Percentiles rank a stretch among this genome's conserved stretches.
These are phyloP conservation scores for Acrodontium crateriforme DNA, from an alignment of 2,329 filamentous ascomycete species.

Conservation along the genomic window DNA sequence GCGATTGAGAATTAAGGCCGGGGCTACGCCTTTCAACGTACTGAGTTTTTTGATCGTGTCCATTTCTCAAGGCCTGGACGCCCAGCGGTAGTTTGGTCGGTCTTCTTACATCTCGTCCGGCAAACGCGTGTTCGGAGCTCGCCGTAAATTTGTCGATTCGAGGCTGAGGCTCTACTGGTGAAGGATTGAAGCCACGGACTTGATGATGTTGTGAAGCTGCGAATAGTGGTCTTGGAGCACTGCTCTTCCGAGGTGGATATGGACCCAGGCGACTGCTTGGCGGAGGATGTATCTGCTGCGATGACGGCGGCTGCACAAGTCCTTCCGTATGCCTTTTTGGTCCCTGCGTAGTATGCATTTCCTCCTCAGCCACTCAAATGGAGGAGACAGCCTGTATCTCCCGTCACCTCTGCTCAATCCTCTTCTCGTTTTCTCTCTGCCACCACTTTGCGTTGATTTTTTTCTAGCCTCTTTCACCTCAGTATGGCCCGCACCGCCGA, in stretches of 20 bases:
- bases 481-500: too few relatives aligned
- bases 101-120: conserved; percentile 14
- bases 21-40: conserved; percentile 7
- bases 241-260: conserved; percentile 27
- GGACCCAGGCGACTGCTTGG: too few relatives aligned
- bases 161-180: conserved; percentile 15
- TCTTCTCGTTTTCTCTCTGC: too few relatives aligned
- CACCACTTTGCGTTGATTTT: too few relatives aligned
- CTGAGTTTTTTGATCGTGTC: conserved; percentile 8
- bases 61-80: conserved; percentile 10
- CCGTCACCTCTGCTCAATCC: too few relatives aligned
- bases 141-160: conserved; percentile 17
- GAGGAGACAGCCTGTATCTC: too few relatives aligned
- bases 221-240: conserved; percentile 17
- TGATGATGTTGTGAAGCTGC: conserved; percentile 12
- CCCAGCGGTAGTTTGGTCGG: conserved; percentile 17
- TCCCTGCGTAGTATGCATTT: too few relatives aligned
- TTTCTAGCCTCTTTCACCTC: too few relatives aligned
- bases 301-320: too few relatives aligned
- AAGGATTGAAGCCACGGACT: conserved; percentile 19
- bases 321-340: too few relatives aligned
- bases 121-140: conserved; percentile 23
- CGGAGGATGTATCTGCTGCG: too few relatives aligned
- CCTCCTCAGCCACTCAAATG: too few relatives aligned
- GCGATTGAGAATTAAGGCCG: conserved; percentile 4